Percentiles rank a stretch among this genome's conserved stretches.
Conservation (phyloP, 352 stramenopile species). For the Globisporangium uncinulatum region DNA sequence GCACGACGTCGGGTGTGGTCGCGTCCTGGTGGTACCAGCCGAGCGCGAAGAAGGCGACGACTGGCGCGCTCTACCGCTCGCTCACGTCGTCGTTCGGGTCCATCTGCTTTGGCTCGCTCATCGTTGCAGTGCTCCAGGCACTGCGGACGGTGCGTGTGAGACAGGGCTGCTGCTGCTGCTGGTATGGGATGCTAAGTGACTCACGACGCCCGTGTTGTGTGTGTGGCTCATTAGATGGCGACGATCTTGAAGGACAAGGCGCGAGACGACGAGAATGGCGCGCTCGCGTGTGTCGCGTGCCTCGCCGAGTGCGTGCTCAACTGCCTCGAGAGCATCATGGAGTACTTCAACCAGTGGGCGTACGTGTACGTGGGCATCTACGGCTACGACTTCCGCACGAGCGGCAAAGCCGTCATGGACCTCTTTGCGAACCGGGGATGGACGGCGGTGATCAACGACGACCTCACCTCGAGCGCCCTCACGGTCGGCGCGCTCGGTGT, state of each 20-base stretch:
- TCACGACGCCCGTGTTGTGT: not conserved
- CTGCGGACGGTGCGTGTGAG: slow-evolving; percentile 45
- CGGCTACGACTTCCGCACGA: slow-evolving; percentile 80
- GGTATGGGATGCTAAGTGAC: not conserved
- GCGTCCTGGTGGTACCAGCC: slow-evolving; percentile 85
- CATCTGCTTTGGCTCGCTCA: slow-evolving; percentile 82
- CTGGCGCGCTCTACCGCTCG: slow-evolving; percentile 72
- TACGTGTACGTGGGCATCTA: slow-evolving; percentile 90
- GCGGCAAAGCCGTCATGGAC: slow-evolving; percentile 85
- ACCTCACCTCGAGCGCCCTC: slow-evolving; percentile 77
- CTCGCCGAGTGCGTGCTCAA: slow-evolving; percentile 83
- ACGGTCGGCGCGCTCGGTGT: slow-evolving; percentile 80
- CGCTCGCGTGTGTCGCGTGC: slow-evolving; percentile 76
- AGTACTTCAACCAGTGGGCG: slow-evolving; percentile 90
- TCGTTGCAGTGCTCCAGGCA: slow-evolving; percentile 83
- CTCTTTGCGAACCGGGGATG: slow-evolving; percentile 82
- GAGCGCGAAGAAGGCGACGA: slow-evolving; percentile 41
- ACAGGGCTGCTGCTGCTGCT: not conserved
- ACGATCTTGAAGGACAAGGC: slow-evolving; percentile 62
- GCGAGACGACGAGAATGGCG: slow-evolving; percentile 65
- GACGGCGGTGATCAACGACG: slow-evolving; percentile 89
- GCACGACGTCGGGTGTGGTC: slow-evolving; percentile 71
- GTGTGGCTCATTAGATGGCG: slow-evolving; percentile 36
- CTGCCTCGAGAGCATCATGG: slow-evolving; percentile 81
- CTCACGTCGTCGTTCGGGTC: slow-evolving; percentile 75